Evolutionary conservation across 441 rosid genomes (phyloP).

Genomic region (Capsella rubella): DNA sequence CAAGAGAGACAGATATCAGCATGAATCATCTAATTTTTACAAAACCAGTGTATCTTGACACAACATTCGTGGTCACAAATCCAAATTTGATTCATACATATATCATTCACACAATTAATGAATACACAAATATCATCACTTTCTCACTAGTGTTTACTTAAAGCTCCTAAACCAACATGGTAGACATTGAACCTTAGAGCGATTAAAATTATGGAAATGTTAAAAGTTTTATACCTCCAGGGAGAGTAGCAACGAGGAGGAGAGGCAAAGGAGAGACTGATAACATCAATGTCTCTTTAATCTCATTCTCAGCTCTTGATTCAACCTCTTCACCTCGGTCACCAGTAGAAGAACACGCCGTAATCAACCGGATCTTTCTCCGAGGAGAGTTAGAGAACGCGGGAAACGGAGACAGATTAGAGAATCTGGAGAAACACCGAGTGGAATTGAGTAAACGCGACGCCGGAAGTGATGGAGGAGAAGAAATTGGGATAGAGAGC

Average conservation of each 20-base stretch:
- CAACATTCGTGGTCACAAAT: not conserved
- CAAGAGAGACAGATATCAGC: slow-evolving; percentile 21
- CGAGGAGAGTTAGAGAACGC: slow-evolving; percentile 39
- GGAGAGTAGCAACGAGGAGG: slow-evolving; percentile 72
- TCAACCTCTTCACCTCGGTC: slow-evolving; percentile 34
- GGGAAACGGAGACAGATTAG: slow-evolving; percentile 30
- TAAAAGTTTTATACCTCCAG: slow-evolving; percentile 57
- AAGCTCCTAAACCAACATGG: not conserved
- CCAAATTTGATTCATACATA: not conserved
- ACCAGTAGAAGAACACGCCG: not conserved
- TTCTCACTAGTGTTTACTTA: not conserved
- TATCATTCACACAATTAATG: not conserved
- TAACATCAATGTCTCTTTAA: slow-evolving; percentile 58
- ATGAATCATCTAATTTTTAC: not conserved
- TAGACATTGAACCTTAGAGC: no score
- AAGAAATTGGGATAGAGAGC: slow-evolving; percentile 30
- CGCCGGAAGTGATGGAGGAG: slow-evolving; percentile 37
- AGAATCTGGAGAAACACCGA: slow-evolving; percentile 37
- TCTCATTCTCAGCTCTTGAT: slow-evolving; percentile 35
- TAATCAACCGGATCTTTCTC: slow-evolving; percentile 39
- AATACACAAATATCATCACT: not conserved
- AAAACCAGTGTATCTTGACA: not conserved
- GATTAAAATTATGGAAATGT: no score
- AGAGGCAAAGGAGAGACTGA: slow-evolving; percentile 75
- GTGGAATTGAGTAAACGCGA: slow-evolving; percentile 34